A percentile compares a stretch with the other conserved stretches of the same genome.
These are phyloP conservation scores for Diplogelasinospora grovesii DNA, from an alignment of 495 filamentous ascomycete genomes.

Conservation along the genomic window DNA sequence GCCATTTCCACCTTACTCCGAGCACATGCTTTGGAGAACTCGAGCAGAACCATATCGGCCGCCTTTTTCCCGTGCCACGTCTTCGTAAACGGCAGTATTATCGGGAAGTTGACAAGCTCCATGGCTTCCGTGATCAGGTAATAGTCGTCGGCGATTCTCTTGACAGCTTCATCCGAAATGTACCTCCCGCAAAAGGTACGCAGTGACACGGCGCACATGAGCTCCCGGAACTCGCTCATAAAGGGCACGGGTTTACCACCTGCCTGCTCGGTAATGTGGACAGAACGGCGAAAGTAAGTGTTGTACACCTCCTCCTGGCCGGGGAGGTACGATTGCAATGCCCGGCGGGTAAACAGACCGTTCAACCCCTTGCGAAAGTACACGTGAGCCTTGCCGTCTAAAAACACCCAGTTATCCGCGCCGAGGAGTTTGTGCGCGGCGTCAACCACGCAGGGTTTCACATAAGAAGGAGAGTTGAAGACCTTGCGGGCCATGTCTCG, in stretches of 20 bases:
- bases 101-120: conserved; percentile 88
- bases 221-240: conserved; percentile 84
- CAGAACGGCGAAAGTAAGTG: conserved; percentile 67
- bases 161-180: conserved; percentile 72
- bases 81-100: conserved; percentile 88
- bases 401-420: conserved; percentile 85
- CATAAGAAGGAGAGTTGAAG: conserved; percentile 83
- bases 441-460: conserved; percentile 92
- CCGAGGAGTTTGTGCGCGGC: conserved; percentile 83
- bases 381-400: conserved; percentile 84
- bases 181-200: conserved; percentile 92
- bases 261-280: conserved; percentile 60
- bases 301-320: conserved; percentile 81
- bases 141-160: conserved; percentile 90
- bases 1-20: conserved; percentile 84
- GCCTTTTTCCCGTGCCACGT: conserved; percentile 92
- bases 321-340: conserved; percentile 76
- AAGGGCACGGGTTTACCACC: conserved; percentile 66
- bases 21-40: conserved; percentile 78
- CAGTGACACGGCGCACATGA: conserved; percentile 86
- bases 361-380: conserved; percentile 93
- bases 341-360: conserved; percentile 79
- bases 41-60: conserved; percentile 76
- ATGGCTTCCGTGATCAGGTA: conserved; percentile 87
- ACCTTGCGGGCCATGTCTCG: conserved; percentile 91